Percentiles rank a stretch among this genome's conserved stretches.
These are phyloP conservation scores for Exserohilum turcica DNA, from an alignment of 2,329 filamentous ascomycete genomes.

Conservation along the genomic window DNA sequence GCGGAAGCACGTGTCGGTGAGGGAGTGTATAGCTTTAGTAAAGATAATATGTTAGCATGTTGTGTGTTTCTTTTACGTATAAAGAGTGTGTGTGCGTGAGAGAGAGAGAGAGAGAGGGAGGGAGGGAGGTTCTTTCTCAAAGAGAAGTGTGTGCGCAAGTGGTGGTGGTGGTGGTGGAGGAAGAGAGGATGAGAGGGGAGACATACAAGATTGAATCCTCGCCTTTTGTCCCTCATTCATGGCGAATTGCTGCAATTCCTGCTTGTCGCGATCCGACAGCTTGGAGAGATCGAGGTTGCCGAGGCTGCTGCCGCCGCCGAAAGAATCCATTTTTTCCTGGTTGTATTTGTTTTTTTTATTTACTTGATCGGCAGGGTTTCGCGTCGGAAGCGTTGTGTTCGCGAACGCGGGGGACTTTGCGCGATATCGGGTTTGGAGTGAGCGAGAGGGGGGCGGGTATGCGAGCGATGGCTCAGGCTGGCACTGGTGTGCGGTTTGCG, in stretches of 20 bases:
- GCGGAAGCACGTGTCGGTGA: conserved; percentile 86
- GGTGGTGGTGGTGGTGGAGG: background rate
- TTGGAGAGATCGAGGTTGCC: conserved; percentile 68
- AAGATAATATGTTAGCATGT: background rate
- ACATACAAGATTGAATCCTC: conserved; percentile 61
- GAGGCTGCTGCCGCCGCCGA: conserved; percentile 48
- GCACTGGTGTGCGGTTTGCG: background rate
- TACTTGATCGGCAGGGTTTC: too few species aligned
- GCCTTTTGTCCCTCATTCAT: conserved; percentile 84
- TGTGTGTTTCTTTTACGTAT: background rate
- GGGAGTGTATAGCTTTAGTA: conserved; percentile 62
- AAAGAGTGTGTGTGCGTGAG: too few species aligned
- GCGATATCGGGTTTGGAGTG: background rate
- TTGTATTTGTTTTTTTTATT: conserved; percentile 5
- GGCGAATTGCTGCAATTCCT: conserved; percentile 85
- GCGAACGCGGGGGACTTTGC: conserved; percentile 7
- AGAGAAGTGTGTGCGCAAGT: too few species aligned
- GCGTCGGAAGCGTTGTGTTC: background rate
- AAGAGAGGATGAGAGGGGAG: background rate
- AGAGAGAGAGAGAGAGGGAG: too few species aligned
- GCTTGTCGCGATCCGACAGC: conserved; percentile 81
- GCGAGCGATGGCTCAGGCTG: background rate
- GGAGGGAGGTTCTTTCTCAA: too few species aligned
- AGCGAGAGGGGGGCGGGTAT: background rate
- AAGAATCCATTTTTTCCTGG: conserved; percentile 36